A percentile compares a stretch with the other conserved stretches of the same genome.
These are phyloP conservation scores for Beauveria rudraprayagi DNA, from an alignment of 2,329 filamentous ascomycete species.

Conservation along the genomic window DNA sequence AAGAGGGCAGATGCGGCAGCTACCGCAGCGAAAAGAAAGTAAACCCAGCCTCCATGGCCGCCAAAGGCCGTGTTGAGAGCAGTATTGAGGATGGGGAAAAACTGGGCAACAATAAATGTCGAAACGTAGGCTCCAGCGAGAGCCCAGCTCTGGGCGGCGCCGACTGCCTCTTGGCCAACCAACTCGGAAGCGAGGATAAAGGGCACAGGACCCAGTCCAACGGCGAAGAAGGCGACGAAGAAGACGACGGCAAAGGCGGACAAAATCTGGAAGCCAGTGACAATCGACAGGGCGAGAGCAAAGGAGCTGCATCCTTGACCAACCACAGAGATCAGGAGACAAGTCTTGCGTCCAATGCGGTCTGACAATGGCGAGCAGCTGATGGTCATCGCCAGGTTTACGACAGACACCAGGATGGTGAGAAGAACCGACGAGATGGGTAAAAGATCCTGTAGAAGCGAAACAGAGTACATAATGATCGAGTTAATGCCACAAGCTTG, in stretches of 20 bases:
- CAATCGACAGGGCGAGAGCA: constrained; percentile 72
- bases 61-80: constrained; percentile 56
- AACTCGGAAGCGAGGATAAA: constrained; percentile 92
- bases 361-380: constrained; percentile 79
- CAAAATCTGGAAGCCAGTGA: constrained; percentile 61
- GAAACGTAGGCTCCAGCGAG: constrained; percentile 82
- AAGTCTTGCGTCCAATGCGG: constrained; percentile 77
- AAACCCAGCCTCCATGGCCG: constrained; percentile 66
- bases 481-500: constrained; percentile 94
- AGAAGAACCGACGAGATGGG: constrained; percentile 74
- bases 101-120: constrained; percentile 88
- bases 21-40: constrained; percentile 80
- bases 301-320: constrained; percentile 79
- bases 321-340: constrained; percentile 70
- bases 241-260: constrained; percentile 74
- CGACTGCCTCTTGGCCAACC: constrained; percentile 82
- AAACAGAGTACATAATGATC: constrained; percentile 97
- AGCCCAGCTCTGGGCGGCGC: constrained; percentile 83
- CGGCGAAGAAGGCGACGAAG: constrained; percentile 84
- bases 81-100: constrained; percentile 82
- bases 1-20: constrained; percentile 64
- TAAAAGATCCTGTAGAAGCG: constrained; percentile 72
- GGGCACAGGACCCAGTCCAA: constrained; percentile 86
- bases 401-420: constrained; percentile 76
- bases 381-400: constrained; percentile 79